These are phyloP conservation scores for Gaeumannomyces tritici DNA, from an alignment of 2,329 filamentous ascomycete species.

Conservation along the genomic window DNA sequence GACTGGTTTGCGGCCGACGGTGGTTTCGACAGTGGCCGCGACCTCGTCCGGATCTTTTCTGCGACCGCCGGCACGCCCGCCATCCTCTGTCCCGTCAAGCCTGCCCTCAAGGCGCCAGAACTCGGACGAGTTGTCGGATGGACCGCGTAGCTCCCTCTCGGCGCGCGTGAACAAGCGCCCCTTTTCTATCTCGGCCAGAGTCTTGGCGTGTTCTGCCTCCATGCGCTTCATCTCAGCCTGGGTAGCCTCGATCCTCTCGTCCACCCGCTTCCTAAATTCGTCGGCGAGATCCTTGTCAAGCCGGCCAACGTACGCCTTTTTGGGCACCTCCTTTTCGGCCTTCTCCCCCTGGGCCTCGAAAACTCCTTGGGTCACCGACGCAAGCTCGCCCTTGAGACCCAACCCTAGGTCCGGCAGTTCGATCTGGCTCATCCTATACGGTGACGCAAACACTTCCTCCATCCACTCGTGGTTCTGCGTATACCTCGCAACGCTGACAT, in stretches of 20 bases:
- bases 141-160: conserved; percentile 64
- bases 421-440: conserved; percentile 78
- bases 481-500: conserved; percentile 80
- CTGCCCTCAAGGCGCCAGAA: conserved; percentile 55
- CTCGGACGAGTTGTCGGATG: conserved; percentile 35
- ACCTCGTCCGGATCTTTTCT: conserved; percentile 59
- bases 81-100: conserved; percentile 39
- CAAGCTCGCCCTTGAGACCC: conserved; percentile 74
- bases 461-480: conserved; percentile 98
- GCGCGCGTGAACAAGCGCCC: conserved; percentile 61
- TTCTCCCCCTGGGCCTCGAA: conserved; percentile 58
- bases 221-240: conserved; percentile 77
- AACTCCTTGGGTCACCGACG: conserved; percentile 73
- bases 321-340: conserved; percentile 31
- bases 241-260: conserved; percentile 61
- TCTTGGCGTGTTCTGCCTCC: conserved; percentile 67
- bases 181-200: conserved; percentile 64
- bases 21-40: conserved; percentile 61
- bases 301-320: conserved; percentile 54
- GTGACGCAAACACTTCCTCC: conserved; percentile 90
- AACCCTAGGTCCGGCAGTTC: conserved; percentile 79
- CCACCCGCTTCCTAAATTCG: conserved; percentile 72
- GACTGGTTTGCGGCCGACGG: conserved; percentile 57
- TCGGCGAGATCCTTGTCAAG: conserved; percentile 69
- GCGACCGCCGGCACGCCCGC: conserved; percentile 17